Conservation (phyloP, 78 protist genomes). For the Corallochytrium limacisporum region DNA sequence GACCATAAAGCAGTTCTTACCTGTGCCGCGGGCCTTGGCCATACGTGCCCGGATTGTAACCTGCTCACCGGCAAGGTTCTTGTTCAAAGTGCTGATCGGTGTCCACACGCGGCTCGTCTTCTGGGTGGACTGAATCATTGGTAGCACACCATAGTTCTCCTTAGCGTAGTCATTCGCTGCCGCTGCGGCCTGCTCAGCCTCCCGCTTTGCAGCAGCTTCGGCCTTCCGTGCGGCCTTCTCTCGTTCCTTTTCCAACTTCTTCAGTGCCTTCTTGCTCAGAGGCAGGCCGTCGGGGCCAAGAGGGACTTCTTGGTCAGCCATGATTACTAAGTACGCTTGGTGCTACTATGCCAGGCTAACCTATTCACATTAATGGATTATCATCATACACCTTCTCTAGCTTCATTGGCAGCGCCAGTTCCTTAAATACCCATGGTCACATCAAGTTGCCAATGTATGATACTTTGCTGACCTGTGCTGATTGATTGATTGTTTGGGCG, state of each 20-base stretch:
- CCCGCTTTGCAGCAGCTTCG: neutral
- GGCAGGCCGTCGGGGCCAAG: neutral
- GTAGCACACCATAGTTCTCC: conserved; percentile 1
- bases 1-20: conserved; percentile 46
- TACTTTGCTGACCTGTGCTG: no score
- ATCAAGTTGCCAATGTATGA: no score
- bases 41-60: conserved; percentile 3
- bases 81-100: neutral
- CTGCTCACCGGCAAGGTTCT: neutral
- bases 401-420: no score
- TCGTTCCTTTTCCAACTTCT: neutral
- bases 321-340: no score
- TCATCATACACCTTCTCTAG: no score
- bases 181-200: neutral
- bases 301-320: no score
- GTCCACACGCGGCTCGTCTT: neutral
- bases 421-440: no score
- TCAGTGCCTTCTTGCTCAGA: neutral
- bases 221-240: conserved; percentile 7
- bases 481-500: no score
- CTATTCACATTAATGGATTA: no score
- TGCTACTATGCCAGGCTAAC: no score
- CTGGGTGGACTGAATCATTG: neutral
- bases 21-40: neutral
- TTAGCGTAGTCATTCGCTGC: neutral